phyloP scores from a whole-genome alignment of 2,329 filamentous ascomycete species.

The Furcasterigmium furcatum region DNA sequence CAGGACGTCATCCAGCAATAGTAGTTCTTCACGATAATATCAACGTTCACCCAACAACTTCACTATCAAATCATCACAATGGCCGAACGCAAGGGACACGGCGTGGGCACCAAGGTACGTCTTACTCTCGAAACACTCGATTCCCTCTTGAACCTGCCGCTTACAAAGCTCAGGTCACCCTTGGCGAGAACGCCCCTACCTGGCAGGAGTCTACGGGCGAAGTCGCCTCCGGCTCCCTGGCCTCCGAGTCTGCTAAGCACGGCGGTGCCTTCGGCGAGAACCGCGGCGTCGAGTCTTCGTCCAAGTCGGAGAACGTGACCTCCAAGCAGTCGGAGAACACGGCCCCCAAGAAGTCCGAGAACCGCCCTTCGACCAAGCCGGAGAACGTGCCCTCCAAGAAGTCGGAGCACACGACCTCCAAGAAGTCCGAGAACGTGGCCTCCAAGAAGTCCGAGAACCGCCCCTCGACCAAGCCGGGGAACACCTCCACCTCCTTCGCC shows the following conservation, averaged over 20 bases:
- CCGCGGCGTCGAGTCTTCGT: constrained; percentile 32
- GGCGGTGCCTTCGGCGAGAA: constrained; percentile 62
- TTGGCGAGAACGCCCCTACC: constrained; percentile 42
- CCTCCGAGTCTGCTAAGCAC: constrained; percentile 63
- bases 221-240: constrained; percentile 68
- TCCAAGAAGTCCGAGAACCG: neutral
- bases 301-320: neutral
- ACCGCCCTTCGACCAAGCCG: neutral
- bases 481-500: constrained; percentile 17
- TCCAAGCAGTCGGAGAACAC: constrained; percentile 14
- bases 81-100: neutral
- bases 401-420: constrained; percentile 21
- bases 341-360: constrained; percentile 1
- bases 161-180: constrained; percentile 38
- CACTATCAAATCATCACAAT: constrained; percentile 2
- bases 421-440: constrained; percentile 15
- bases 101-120: neutral
- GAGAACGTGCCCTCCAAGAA: neutral
- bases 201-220: constrained; percentile 61
- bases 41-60: too few species aligned
- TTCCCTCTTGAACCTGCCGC: too few species aligned
- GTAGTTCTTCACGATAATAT: neutral
- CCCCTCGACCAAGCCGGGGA: neutral
- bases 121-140: constrained; percentile 1
- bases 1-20: too few species aligned